Evolutionary conservation across 2,329 filamentous ascomycete species (phyloP).

Genomic region (Tolypocladium tundrense): DNA sequence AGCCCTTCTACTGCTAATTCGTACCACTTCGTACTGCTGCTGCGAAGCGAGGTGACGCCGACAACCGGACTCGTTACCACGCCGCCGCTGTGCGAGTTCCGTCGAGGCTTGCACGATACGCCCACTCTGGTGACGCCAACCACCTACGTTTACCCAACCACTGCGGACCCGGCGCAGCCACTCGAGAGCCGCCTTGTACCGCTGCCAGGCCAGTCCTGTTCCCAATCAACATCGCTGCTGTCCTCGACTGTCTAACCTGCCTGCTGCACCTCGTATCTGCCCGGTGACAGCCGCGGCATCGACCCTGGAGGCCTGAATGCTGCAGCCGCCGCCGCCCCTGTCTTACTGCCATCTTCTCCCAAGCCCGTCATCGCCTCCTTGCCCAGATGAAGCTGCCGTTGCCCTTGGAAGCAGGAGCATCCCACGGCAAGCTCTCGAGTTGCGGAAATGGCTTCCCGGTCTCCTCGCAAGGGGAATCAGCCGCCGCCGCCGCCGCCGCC

Average conservation of each 20-base stretch:
- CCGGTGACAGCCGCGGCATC: background rate
- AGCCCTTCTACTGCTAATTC: background rate
- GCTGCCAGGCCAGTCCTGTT: background rate
- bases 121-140: background rate
- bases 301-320: background rate
- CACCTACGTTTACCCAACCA: background rate
- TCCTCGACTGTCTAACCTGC: background rate
- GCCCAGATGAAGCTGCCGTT: slow-evolving; percentile 1
- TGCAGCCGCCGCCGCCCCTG: background rate
- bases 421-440: background rate
- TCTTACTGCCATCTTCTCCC: background rate
- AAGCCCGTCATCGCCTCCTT: background rate
- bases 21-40: background rate
- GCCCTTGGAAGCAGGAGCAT: background rate
- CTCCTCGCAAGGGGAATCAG: slow-evolving; percentile 17
- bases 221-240: background rate
- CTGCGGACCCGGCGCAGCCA: background rate
- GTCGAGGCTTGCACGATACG: background rate
- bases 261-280: background rate
- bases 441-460: slow-evolving; percentile 20
- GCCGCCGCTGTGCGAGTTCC: background rate
- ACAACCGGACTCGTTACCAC: background rate
- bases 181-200: background rate
- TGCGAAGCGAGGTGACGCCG: background rate
- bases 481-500: slow-evolving; percentile 3